Conservation (phyloP, 176 grass and related monocot genomes). For the Aegilops longissima region DNA sequence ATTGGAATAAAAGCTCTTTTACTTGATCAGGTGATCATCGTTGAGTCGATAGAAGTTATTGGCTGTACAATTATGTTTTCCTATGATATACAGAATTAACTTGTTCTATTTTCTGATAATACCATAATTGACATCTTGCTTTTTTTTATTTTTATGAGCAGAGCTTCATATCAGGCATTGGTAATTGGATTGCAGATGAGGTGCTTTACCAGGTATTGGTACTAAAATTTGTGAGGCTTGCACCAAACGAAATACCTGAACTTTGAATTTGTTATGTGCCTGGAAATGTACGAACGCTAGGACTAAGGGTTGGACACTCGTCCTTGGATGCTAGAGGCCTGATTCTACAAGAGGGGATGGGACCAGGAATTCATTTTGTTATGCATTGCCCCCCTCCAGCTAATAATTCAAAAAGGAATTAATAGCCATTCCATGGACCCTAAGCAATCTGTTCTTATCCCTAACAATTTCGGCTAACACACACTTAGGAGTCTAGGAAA, state of each 20-base stretch:
- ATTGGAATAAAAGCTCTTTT: slow-evolving; percentile 84
- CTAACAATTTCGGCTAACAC: background rate
- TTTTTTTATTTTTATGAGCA: slow-evolving; percentile 32
- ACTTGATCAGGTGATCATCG: slow-evolving; percentile 76
- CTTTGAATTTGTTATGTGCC: background rate
- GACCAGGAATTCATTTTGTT: background rate
- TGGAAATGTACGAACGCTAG: background rate
- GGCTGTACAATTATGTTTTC: background rate
- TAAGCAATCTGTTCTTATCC: background rate
- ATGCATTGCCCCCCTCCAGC: background rate
- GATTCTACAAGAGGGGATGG: background rate
- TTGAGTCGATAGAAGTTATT: slow-evolving; percentile 6
- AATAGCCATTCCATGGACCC: background rate
- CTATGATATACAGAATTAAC: background rate
- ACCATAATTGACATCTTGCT: background rate
- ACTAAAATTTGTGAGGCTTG: background rate
- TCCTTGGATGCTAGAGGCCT: background rate
- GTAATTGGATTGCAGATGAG: slow-evolving; percentile 95
- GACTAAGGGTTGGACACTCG: background rate
- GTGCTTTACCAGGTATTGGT: slow-evolving; percentile 86
- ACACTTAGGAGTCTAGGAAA: background rate
- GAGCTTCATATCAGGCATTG: slow-evolving; percentile 92
- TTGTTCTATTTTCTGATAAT: background rate
- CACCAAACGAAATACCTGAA: slow-evolving; percentile 2
- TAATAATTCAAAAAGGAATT: background rate